Evolutionary conservation across 352 stramenopile genomes (phyloP).

Genomic region (Saprolegnia diclina): DNA sequence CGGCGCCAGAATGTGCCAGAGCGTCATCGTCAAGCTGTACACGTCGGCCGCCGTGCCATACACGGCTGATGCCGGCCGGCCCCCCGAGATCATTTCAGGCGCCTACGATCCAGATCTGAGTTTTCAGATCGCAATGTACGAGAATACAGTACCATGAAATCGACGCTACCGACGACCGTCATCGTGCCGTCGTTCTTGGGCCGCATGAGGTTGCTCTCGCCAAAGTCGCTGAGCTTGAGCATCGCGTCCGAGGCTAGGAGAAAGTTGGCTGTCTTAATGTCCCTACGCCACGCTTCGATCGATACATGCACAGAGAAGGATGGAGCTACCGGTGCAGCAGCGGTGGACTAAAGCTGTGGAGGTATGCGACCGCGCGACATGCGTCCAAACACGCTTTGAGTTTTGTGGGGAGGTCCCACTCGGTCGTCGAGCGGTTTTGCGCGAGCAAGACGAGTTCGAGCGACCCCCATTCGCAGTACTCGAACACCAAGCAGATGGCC

Average conservation of each 20-base stretch:
- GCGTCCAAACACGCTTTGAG: conserved; percentile 82
- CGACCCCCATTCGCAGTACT: conserved; percentile 79
- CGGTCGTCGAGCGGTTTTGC: conserved; percentile 35
- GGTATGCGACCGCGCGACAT: conserved; percentile 68
- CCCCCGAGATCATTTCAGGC: conserved; percentile 47
- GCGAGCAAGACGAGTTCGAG: conserved; percentile 49
- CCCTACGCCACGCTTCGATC: conserved; percentile 21
- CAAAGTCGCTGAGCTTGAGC: conserved; percentile 82
- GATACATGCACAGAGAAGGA: neutral
- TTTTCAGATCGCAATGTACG: too few species aligned
- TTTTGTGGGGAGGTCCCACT: conserved; percentile 59
- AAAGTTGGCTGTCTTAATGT: conserved; percentile 87
- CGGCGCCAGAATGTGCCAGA: neutral
- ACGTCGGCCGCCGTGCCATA: conserved; percentile 36
- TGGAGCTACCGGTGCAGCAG: conserved; percentile 47
- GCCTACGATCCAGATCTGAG: neutral
- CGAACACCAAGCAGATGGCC: conserved; percentile 80
- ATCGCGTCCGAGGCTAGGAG: conserved; percentile 69
- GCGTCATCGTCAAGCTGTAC: neutral
- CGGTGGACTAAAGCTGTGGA: conserved; percentile 78
- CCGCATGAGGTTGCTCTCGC: conserved; percentile 74
- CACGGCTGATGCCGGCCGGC: conserved; percentile 51
- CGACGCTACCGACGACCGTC: conserved; percentile 79
- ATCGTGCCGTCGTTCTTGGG: conserved; percentile 54
- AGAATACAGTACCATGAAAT: conserved; percentile 78